Evolutionary conservation across 2,329 filamentous ascomycete species (phyloP), one percentile per base, ranked within the genome.

Genomic region (Penicillium psychrosexuale): DNA sequence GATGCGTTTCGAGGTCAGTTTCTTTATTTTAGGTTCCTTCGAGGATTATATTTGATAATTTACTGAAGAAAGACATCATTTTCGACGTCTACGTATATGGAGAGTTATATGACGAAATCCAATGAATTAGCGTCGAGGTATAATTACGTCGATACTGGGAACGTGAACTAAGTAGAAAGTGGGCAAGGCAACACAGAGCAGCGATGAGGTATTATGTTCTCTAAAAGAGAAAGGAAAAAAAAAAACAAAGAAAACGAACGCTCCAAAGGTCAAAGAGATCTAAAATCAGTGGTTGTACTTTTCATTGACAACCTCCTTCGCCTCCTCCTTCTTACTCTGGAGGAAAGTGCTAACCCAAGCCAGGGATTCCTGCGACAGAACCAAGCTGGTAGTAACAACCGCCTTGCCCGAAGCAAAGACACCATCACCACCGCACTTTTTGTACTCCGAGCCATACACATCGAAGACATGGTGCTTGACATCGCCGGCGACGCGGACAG

Each of bases 351-450:
- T 81, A 60, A 88, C 66, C 80, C 82, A 88, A 51, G 75, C 76
- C 50, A 89, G 72, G 1, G 84, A 82, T 72, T 91, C 86, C 61
- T 80, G 82, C 46, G 83, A 83, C 47, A 91, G 78, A 46, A 89
- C 80, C 46, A 91, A 77, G 24, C 82, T 81, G 13, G 88, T 90
- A 48, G 82, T 83, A 61, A 91, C 77, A 13, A 84, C 75, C 11
- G 89, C 89, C 79, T 89, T 91, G 67, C 86, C 82, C 57, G 82
- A 82, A 3, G 84, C 82, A n/a, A 90, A 76, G 34, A 87, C 69
- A 43, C 85, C 84, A 31, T 86, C 81, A 5, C 76, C 77, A 9
- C 76, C 76, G 44, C 73, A 77, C 59, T 77, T 77, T 66, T 76
- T 77, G 64, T 77, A 77, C 58, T 79, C 77, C 1, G 69, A 66